Base-by-base conservation (phyloP, 805 yeast genomes). In the Metschnikowia chrysomelidarum region DNA sequence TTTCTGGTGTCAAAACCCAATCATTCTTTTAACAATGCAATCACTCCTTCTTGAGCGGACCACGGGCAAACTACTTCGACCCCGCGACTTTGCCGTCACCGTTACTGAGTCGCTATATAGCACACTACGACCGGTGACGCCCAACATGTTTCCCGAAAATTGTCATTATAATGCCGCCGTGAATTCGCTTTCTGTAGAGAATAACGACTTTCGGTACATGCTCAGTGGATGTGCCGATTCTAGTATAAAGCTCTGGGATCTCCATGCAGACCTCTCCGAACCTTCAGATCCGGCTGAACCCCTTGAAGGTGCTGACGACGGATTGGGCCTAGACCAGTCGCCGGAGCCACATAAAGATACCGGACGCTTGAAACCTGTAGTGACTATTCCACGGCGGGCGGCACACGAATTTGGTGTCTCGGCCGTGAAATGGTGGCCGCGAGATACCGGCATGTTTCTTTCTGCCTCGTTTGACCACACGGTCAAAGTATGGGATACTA, bases 401-500 rank as follows among this genome's bases (percentile, higher is more conserved):
- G 67, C 57, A 11, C 97, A 89, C 53, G 56, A 62, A 13, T 87
- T 70, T 54, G 95, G 96, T 0, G 69, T 89, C 0, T 83, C 95
- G 0, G 61, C 75, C 11, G 65, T 86, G 1, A 67, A 72, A 49
- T 89, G 97, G 97, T 91, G 96, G 91, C 88, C 93, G 0, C 64
- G 65, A 28, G 97, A 89, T 57, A 77, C 80, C 21, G 96, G 96
- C 1, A 71, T 89, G 80, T 88, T 87, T 62, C 69, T 87, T 13
- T 74, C 87, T 3, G 78, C 87, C 1, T 86, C 96, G 0, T 87
- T 79, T 56, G 97, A 89, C 57, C 77, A 75, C 39, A 73, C 78
- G 0, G 74, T 88, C 15, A 83, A 80, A 43, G 68, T 87, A 1
- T 89, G 95, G 94, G 96, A 87, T 53, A 73, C 96, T 0, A 72